Evolutionary conservation across 73 alveolate genomes (phyloP), one percentile per base, ranked within the genome.

Genomic region (Paraurostyla sp.): DNA sequence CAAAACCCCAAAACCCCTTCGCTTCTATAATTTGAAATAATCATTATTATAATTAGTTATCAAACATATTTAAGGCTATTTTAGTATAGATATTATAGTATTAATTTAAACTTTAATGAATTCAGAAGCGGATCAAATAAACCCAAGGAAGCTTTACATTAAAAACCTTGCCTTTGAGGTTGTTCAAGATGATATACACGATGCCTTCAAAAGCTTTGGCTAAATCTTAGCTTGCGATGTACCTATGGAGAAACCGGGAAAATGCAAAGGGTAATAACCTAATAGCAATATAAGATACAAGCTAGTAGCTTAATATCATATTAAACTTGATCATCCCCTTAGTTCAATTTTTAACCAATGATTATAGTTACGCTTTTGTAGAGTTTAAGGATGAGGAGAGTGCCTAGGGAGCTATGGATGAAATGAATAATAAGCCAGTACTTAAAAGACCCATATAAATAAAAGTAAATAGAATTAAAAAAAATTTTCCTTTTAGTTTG

Each of bases 161-260:
- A 65, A 36, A 65, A 73, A 73, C 33, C 51, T 73, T n/a, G 65
- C 86, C 7, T 73, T 73, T 49, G 71, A 73, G 65, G 86, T 49
- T 1, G 86, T 73, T 2, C 50, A 73, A 27, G 69, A 22, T 1
- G 86, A 73, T 27, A 43, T 73, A 3, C 25, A 56, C 11, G 52
- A 49, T 9, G 71, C 71, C 35, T 73, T 73, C 36, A 71, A 73
- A 45, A 25, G 38, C n/a, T 73, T 45, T 46, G 86, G 86, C 32
- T 20, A 73, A 16, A 48, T 73, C 9, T 3, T 45, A 4, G 30
- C 65, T 11, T 73, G 86, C 41, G 71, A 43, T 73, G 71, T 73
- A 29, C 86, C 86, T 7, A 43, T 48, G 65, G 86, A 73, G 38
- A 49, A 48, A 43, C 65, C 65, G 9, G 51, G 86, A 6, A 73